Evolutionary conservation across 257 asterid species (phyloP).

Genomic region (Solanum chmielewskii): DNA sequence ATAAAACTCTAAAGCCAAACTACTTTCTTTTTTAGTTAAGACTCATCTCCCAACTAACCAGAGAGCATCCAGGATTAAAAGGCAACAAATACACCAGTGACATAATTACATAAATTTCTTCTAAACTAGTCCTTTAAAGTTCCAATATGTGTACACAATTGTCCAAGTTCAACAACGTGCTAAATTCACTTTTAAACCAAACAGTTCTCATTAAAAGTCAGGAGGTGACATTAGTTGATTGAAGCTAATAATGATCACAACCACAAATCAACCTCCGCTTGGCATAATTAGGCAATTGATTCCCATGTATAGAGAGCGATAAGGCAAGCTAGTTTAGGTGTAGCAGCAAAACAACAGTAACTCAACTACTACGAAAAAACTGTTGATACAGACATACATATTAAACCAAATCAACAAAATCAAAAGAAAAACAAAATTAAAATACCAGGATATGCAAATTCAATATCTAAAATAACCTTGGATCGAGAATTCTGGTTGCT

Average conservation of each 20-base stretch:
- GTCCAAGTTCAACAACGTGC: background rate
- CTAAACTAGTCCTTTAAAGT: background rate
- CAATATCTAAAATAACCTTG: slow-evolving; percentile 23
- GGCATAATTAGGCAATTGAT: background rate
- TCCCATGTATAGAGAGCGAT: background rate
- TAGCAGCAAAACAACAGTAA: background rate
- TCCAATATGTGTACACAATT: background rate
- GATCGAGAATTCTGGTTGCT: slow-evolving; percentile 30
- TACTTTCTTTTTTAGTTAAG: background rate
- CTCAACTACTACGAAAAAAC: background rate
- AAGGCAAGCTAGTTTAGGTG: background rate
- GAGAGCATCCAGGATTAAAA: background rate
- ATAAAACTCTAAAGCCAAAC: background rate
- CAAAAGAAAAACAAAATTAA: background rate
- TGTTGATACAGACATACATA: background rate
- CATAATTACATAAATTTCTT: background rate
- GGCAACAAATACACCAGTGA: background rate
- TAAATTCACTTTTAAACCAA: background rate
- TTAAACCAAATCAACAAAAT: background rate
- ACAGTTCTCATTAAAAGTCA: background rate
- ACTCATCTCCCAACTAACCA: background rate
- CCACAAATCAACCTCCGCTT: background rate
- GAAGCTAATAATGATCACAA: background rate
- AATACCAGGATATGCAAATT: background rate
- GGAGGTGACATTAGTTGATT: background rate